Evolutionary conservation across 108 stramenopile genomes (phyloP), one percentile per base, ranked within the genome.

Genomic region (Fragilariopsis cylindrus): DNA sequence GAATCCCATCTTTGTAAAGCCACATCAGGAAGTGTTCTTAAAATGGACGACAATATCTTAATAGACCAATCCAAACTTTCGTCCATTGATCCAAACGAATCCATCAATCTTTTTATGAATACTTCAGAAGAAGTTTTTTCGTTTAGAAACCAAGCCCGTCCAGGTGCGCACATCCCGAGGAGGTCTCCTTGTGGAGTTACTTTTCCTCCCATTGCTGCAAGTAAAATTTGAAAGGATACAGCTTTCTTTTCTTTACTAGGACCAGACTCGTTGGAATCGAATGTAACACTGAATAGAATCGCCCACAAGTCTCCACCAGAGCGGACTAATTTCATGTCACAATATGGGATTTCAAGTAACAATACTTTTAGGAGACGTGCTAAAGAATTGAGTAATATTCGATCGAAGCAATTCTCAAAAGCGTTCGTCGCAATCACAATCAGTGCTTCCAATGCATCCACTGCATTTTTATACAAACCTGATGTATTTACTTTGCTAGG

Each of bases 141-240:
- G 39, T 18, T 41, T 15, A 60, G 39, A 47, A 80, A 53, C 73
- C 74, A 80, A 12, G 15, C 49, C 11, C 56, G 54, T 45, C 43
- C 73, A 40, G 74, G 70, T 7, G 46, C 48, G 21, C 43, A 57
- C 70, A 80, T 71, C 7, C 57, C 48, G 18, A 5, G n/a, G 46
- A 73, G 40, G 8, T 70, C 13, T n/a, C 79, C 79, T 8, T 74
- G 30, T 9, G 79, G 79, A 50, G 73, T 75, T n/a, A 71, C 54
- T 7, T 48, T 48, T 19, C 79, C 79, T 1, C 79, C 79, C 40
- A 43, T 46, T 21, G 50, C 56, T 11, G 47, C 50, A 46, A 66
- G 9, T 49, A 79, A 63, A 40, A 62, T 46, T 1, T 65, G 49
- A 40, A 60, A 18, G 52, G 69, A 57, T 3, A 60, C 9, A 4